These are phyloP conservation scores for Lasiosphaeria miniovina DNA, from an alignment of 495 filamentous ascomycete genomes.

Conservation along the genomic window DNA sequence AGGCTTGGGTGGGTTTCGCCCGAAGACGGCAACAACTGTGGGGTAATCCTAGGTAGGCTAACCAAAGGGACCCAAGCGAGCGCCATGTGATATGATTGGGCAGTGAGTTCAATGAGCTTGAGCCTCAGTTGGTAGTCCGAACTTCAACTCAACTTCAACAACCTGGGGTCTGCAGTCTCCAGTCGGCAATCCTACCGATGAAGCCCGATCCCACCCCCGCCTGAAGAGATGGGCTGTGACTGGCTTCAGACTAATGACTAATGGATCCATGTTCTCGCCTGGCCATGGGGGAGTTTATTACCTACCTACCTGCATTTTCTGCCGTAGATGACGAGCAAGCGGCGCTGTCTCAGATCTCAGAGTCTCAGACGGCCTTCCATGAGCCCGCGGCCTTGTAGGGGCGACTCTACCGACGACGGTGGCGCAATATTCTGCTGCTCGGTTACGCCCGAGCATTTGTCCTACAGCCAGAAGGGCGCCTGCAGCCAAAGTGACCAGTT, in stretches of 20 bases:
- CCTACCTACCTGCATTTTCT: not conserved
- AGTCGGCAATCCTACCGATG: no score
- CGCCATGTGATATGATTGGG: not conserved
- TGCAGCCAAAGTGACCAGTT: not conserved
- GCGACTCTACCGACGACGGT: not conserved
- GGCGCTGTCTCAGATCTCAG: not conserved
- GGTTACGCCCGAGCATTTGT: not conserved
- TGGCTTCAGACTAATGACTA: not conserved
- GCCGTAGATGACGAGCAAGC: not conserved
- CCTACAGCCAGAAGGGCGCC: conserved; percentile 2
- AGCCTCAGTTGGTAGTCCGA: not conserved
- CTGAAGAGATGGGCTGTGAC: no score
- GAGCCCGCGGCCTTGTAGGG: no score
- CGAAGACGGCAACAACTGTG: not conserved
- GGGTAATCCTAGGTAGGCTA: not conserved
- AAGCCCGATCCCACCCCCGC: no score
- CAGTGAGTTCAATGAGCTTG: not conserved
- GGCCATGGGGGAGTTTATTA: no score
- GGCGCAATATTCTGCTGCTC: conserved; percentile 3
- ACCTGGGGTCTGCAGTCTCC: not conserved
- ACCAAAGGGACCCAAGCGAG: not conserved
- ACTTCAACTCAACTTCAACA: not conserved
- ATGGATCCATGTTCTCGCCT: not conserved
- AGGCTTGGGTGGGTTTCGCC: not conserved
- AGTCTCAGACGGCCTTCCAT: no score